Evolutionary conservation across 2,329 filamentous ascomycete genomes (phyloP).

Genomic region (Sporothrix pallida): DNA sequence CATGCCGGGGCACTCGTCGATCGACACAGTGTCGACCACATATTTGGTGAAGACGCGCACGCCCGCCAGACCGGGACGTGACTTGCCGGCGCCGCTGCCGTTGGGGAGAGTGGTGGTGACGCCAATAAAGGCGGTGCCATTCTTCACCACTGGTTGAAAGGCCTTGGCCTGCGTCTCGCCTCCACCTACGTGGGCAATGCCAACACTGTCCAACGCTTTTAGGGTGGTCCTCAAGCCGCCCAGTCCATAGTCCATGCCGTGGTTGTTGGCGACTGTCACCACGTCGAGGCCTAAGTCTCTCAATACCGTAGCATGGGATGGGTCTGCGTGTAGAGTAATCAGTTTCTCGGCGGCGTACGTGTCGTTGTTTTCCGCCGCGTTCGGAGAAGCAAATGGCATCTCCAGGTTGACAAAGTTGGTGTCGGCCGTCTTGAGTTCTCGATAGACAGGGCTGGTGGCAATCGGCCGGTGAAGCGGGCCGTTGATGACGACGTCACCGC

Average conservation of each 20-base stretch:
- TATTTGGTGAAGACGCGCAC: conserved; percentile 26
- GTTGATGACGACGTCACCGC: conserved; percentile 26
- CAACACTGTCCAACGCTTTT: background rate
- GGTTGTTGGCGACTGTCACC: conserved; percentile 25
- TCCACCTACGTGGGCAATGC: background rate
- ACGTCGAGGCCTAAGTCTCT: conserved; percentile 10
- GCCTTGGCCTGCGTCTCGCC: background rate
- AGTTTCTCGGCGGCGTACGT: conserved; percentile 1
- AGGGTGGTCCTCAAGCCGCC: conserved; percentile 13
- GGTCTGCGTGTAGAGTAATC: conserved; percentile 14
- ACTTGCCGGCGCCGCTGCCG: conserved; percentile 5
- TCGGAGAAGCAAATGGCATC: conserved; percentile 16
- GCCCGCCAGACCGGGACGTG: conserved; percentile 9
- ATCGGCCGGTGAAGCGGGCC: conserved; percentile 10
- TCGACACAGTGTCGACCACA: conserved; percentile 20
- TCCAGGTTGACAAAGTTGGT: conserved; percentile 25
- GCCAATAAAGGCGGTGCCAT: background rate
- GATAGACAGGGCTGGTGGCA: conserved; percentile 2
- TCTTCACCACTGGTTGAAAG: background rate
- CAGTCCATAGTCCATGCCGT: conserved; percentile 24
- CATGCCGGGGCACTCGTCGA: conserved; percentile 27
- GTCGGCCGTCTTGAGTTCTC: conserved; percentile 7
- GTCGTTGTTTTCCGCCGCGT: background rate
- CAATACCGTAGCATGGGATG: background rate
- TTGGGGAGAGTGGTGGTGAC: conserved; percentile 1